These are phyloP conservation scores for Passalora sequoiae DNA, from an alignment of 2,329 filamentous ascomycete genomes.

Conservation along the genomic window DNA sequence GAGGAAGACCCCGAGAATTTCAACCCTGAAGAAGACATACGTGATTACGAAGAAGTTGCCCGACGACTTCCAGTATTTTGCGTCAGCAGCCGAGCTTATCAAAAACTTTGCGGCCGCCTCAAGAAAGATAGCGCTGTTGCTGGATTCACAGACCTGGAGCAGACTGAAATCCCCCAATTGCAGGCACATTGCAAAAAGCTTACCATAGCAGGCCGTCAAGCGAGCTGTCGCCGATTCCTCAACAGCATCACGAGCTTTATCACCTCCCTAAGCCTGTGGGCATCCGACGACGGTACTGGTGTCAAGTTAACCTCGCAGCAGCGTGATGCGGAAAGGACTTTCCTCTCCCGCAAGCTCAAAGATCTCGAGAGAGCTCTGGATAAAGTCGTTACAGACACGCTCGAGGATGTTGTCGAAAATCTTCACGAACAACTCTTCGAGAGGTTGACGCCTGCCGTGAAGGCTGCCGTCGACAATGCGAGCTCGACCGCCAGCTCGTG, in stretches of 20 bases:
- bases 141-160: conserved; percentile 49
- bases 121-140: conserved; percentile 48
- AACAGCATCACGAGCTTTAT: conserved; percentile 48
- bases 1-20: conserved; percentile 53
- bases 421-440: conserved; percentile 46
- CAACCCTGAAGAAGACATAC: conserved; percentile 49
- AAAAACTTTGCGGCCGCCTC: conserved; percentile 55
- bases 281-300: conserved; percentile 40
- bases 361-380: conserved; percentile 42
- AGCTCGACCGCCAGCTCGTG: conserved; percentile 32
- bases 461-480: conserved; percentile 38
- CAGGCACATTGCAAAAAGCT: conserved; percentile 56
- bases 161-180: conserved; percentile 56
- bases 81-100: conserved; percentile 58
- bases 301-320: conserved; percentile 40
- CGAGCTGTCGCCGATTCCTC: conserved; percentile 47
- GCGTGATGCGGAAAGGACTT: conserved; percentile 35
- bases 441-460: conserved; percentile 39
- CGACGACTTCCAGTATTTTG: conserved; percentile 58
- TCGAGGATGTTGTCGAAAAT: conserved; percentile 38
- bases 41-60: conserved; percentile 57
- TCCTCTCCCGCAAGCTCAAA: conserved; percentile 37
- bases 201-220: conserved; percentile 47
- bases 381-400: conserved; percentile 36
- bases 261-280: conserved; percentile 51